Conservation (phyloP, 257 asterid species). For the Jacaranda mimosifolia region DNA sequence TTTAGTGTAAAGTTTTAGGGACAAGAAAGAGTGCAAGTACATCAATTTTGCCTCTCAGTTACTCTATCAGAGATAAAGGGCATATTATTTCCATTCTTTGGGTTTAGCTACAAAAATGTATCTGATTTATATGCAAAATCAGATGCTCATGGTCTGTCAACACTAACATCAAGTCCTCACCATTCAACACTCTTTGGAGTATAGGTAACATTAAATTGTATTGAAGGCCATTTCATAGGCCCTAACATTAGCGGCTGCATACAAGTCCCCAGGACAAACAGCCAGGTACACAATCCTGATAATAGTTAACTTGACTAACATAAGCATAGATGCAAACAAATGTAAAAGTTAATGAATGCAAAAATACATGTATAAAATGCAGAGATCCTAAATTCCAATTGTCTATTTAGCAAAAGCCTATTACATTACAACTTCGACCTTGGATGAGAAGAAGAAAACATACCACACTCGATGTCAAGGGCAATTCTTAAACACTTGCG, state of each 20-base stretch:
- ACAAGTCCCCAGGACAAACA: neutral
- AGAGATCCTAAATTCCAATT: constrained; percentile 6
- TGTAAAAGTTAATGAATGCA: neutral
- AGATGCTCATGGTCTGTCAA: neutral
- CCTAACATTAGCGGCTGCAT: constrained; percentile 1
- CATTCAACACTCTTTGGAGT: neutral
- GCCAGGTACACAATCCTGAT: neutral
- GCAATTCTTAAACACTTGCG: constrained; percentile 4
- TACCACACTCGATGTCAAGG: neutral
- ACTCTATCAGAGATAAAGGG: neutral
- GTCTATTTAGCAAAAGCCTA: neutral
- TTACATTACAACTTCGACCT: constrained; percentile 9
- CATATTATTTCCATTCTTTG: neutral
- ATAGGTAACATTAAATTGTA: neutral
- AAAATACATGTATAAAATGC: constrained; percentile 6
- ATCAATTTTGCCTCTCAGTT: neutral
- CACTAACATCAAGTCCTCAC: constrained; percentile 9
- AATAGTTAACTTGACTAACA: constrained; percentile 12
- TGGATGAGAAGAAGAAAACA: constrained; percentile 8
- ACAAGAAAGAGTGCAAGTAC: neutral
- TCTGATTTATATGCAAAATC: neutral
- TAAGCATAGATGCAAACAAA: neutral
- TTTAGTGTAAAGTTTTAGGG: neutral
- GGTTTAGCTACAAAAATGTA: neutral
- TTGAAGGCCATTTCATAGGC: neutral